Base-by-base conservation (phyloP, 2,329 filamentous ascomycete species). In the Verticillium nubilum region DNA sequence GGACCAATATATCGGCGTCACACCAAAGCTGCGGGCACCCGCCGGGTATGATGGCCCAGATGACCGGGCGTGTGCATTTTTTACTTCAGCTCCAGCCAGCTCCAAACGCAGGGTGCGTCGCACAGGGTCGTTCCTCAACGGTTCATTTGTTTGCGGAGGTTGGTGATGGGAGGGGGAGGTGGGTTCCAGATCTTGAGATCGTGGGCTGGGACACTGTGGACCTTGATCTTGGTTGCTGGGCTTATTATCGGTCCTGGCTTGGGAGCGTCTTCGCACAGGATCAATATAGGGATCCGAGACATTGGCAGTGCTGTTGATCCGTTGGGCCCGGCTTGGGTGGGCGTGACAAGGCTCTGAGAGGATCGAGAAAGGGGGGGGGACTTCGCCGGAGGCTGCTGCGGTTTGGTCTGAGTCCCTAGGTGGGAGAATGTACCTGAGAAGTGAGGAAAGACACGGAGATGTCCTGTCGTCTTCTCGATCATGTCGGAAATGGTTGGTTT, bases 271-370 rank as follows among this genome's bases (percentile, higher is more conserved):
- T 10, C n/a, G 35, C 35, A 50, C 42, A 25, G 19, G 9, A 47
- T 15, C 50, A 57, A 53, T 58, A 63, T 61, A 37, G 23, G 47
- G 23, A 56, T 56, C 62, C 61, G 62, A 64, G 61, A 64, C 62
- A 64, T 64, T 58, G 31, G 54, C 23, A 52, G 25, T 28, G 10
- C 29, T 42, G 37, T 19, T 52, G 35, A 47, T 47, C 23, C 52
- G 25, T 26, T 42, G 29, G 35, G 56, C 19, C 33, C 53, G 50
- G n/a, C n/a, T n/a, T n/a, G n/a, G n/a, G n/a, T 13, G 15, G 15
- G 15, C 2, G 33, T 37, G 33, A 37, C 15, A 37, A 37, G 33
- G 33, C 33, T 37, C n/a, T 37, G 33, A 17, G 33, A n/a, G 19
- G 9, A 50, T 25, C 17, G 42, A 50, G 42, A 31, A 31, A 12